A percentile compares a stretch with the other conserved stretches of the same genome.
phyloP scores from a whole-genome alignment of 2,329 filamentous ascomycete genomes.

The Ilyonectria robusta region DNA sequence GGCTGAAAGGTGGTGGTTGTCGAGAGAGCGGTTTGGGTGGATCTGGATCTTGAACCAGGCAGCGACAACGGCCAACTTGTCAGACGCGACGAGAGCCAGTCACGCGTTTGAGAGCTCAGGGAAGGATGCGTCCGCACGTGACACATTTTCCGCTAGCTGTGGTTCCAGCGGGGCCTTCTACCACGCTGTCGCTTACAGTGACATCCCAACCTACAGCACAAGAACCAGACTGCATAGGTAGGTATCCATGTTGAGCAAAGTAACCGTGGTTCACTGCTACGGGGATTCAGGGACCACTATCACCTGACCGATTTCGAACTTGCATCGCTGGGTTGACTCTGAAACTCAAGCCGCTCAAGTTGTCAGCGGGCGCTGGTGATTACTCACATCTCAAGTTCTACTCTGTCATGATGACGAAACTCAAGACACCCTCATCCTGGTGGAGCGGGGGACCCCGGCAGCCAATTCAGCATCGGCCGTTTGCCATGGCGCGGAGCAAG shows the following conservation, averaged over 20 bases:
- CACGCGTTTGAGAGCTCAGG: constrained; percentile 17
- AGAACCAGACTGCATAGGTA: background rate
- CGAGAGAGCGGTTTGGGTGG: background rate
- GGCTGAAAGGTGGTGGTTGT: background rate
- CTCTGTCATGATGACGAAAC: background rate
- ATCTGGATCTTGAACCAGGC: constrained; percentile 5
- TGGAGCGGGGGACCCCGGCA: background rate
- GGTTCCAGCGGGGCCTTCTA: constrained; percentile 4
- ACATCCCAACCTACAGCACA: background rate
- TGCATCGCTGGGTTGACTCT: background rate
- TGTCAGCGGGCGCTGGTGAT: background rate
- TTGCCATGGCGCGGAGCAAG: too few species aligned
- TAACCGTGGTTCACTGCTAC: background rate
- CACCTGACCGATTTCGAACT: background rate
- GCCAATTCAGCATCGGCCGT: too few species aligned
- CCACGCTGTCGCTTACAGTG: too few species aligned
- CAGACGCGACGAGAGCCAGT: constrained; percentile 14
- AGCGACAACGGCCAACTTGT: constrained; percentile 5
- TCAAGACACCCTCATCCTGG: background rate
- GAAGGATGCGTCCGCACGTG: constrained; percentile 29
- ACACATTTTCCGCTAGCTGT: background rate
- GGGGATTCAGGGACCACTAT: background rate
- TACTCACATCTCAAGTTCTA: background rate
- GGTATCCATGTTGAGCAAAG: background rate
- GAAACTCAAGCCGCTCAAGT: background rate